Conservation (phyloP, 805 yeast genomes). For the Saccharomyces jurei region DNA sequence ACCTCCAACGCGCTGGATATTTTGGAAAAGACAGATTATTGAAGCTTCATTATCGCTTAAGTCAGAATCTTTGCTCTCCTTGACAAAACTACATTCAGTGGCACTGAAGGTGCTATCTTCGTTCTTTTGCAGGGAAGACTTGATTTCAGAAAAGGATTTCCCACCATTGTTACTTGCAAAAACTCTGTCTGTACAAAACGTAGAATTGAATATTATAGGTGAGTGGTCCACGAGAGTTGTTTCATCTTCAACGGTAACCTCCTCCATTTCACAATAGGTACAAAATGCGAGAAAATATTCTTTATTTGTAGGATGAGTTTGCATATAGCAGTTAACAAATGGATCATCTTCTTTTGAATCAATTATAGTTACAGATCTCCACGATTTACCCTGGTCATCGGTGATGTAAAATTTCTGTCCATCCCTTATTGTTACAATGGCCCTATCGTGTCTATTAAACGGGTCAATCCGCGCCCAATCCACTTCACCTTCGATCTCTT, state of each 20-base stretch:
- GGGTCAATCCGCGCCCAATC: slow-evolving; percentile 8
- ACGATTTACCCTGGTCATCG: slow-evolving; percentile 23
- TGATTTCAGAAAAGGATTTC: slow-evolving; percentile 9
- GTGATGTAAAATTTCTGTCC: slow-evolving; percentile 14
- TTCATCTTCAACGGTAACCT: neutral
- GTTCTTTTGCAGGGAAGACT: neutral
- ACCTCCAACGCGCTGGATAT: slow-evolving; percentile 5
- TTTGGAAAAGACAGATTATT: slow-evolving; percentile 18
- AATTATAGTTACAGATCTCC: slow-evolving; percentile 12
- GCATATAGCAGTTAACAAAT: slow-evolving; percentile 3
- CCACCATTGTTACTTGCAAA: slow-evolving; percentile 12
- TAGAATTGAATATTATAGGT: neutral
- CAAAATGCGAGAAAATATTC: slow-evolving; percentile 11
- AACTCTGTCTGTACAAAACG: neutral
- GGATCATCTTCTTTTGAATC: neutral
- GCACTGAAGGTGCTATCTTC: slow-evolving; percentile 1
- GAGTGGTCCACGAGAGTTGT: neutral
- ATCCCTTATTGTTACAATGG: slow-evolving; percentile 7
- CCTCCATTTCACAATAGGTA: slow-evolving; percentile 3
- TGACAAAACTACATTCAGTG: slow-evolving; percentile 11
- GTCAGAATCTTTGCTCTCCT: slow-evolving; percentile 8
- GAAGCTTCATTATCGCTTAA: slow-evolving; percentile 12
- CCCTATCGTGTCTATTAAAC: slow-evolving; percentile 14
- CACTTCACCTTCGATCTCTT: slow-evolving; percentile 4
- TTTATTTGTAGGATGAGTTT: slow-evolving; percentile 13